Conservation (phyloP, 2,329 filamentous ascomycete genomes). For the Colletotrichum falcatum region DNA sequence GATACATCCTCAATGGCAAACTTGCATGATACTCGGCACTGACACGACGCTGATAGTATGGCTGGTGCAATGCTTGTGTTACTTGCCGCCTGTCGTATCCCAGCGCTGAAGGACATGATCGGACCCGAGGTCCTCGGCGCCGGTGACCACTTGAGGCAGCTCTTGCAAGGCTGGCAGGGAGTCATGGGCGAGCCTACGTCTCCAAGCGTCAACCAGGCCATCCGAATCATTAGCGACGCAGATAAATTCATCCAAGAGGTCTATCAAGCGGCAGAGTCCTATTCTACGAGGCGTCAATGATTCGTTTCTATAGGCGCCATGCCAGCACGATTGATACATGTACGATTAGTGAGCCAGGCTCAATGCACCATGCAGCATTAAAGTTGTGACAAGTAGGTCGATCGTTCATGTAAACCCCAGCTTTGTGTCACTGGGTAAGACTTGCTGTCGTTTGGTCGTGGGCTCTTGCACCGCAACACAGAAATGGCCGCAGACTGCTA, state of each 20-base stretch:
- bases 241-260: conserved; percentile 56
- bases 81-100: conserved; percentile 57
- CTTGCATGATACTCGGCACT: background rate
- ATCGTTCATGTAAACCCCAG: background rate
- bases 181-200: conserved; percentile 54
- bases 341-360: background rate
- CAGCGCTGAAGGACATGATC: conserved; percentile 53
- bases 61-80: conserved; percentile 62
- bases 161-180: conserved; percentile 57
- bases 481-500: background rate
- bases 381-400: background rate
- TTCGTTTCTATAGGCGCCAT: background rate
- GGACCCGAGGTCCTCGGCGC: conserved; percentile 53
- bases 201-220: conserved; percentile 60
- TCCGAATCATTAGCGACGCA: conserved; percentile 59
- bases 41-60: conserved; percentile 51
- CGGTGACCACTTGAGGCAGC: conserved; percentile 54
- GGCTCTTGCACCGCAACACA: background rate
- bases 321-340: background rate
- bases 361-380: background rate
- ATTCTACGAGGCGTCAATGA: conserved; percentile 23
- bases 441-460: background rate
- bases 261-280: conserved; percentile 43
- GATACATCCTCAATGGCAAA: background rate
- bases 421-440: background rate